Evolutionary conservation across 2,329 filamentous ascomycete species (phyloP), one percentile per base, ranked within the genome.

Genomic region (Stenocarpella maydis): DNA sequence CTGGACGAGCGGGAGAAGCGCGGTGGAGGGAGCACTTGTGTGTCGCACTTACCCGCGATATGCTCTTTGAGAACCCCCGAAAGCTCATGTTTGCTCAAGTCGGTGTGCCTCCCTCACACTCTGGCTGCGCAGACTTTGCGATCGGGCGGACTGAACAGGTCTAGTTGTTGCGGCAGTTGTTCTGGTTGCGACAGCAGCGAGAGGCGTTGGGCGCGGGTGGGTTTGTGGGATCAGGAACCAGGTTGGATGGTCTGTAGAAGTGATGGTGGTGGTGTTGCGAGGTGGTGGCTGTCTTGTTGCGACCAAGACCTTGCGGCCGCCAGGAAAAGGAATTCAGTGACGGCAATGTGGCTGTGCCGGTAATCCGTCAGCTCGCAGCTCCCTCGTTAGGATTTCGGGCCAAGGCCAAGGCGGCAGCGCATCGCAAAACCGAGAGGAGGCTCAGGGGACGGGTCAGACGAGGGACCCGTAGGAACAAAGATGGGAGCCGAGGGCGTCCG

Each of bases 1-100:
- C 2, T 17, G 21, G 6, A 19, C 10, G 37, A 41, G 34, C 52
- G 19, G 39, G 53, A 77, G 7, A 1, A 37, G 12, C 9, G 12
- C 9, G 15, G 12, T 17, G 41, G 21, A n/a, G n/a, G 34, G 19
- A 7, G 14, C 4, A 17, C 6, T 26, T 19, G 15, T 50, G 26
- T 49, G 24, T 31, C 37, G 31, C 1, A 70, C 90, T 80, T 87
- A 95, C 95, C 83, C 96, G 90, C 72, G 89, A 88, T 78, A 97
- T 85, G 84, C 92, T 92, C 87, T 98, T 98, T 80, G 92, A 90
- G 78, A 99, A 93, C 77, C 96, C 96, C 83, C 96, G 97, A 87
- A 97, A 95, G 88, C 95, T 98, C 96, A 99, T 98, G 78, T 65
- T 76, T 60, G 21, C 54, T 54, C 50, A n/a, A 26, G 21, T 2